phyloP scores from a whole-genome alignment of 352 stramenopile genomes.

The Bremia lactucae region DNA sequence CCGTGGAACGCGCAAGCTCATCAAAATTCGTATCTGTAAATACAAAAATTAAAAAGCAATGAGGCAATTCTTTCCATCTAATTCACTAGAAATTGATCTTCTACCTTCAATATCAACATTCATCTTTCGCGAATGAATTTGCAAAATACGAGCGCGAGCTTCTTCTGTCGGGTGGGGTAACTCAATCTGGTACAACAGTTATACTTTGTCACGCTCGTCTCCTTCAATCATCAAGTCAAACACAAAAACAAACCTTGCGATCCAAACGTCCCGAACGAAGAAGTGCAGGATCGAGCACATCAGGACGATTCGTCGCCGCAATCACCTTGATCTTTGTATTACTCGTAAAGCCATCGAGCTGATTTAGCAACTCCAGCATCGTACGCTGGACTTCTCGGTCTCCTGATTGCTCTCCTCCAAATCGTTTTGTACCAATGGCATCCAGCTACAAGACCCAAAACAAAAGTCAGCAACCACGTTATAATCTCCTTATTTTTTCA shows the following conservation, averaged over 20 bases:
- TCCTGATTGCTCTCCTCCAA: constrained; percentile 93
- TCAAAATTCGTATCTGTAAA: constrained; percentile 92
- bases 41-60: not conserved
- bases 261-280: constrained; percentile 88
- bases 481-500: too few species aligned
- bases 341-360: constrained; percentile 96
- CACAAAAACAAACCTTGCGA: constrained; percentile 77
- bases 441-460: constrained; percentile 90
- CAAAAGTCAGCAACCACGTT: too few species aligned
- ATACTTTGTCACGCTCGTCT: not conserved
- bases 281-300: constrained; percentile 94
- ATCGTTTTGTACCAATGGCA: constrained; percentile 97
- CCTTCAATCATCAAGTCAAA: not conserved
- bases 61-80: too few species aligned
- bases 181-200: constrained; percentile 83
- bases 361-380: constrained; percentile 97
- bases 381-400: constrained; percentile 97
- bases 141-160: constrained; percentile 91
- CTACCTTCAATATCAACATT: constrained; percentile 87
- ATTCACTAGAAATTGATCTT: not conserved
- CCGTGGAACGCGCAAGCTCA: constrained; percentile 93
- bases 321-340: constrained; percentile 99
- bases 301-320: constrained; percentile 93
- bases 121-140: constrained; percentile 97
- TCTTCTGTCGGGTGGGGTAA: constrained; percentile 96